Conservation (phyloP, 2,329 filamentous ascomycete species). For the Phialophora chinensis region DNA sequence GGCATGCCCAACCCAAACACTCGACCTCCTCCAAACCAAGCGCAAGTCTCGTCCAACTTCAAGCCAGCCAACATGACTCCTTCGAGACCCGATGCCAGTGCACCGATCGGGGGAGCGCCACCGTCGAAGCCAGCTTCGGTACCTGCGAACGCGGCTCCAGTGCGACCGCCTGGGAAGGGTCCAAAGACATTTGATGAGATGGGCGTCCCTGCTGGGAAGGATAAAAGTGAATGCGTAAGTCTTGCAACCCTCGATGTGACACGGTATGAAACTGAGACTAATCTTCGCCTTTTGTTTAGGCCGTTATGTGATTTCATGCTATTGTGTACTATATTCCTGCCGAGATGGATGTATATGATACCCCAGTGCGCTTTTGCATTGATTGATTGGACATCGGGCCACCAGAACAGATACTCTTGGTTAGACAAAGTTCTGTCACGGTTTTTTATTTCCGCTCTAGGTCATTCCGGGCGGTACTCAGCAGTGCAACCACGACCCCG, state of each 20-base stretch:
- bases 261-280: neutral
- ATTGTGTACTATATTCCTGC: neutral
- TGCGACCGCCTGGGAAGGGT: constrained; percentile 64
- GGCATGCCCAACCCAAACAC: constrained; percentile 20
- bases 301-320: constrained; percentile 18
- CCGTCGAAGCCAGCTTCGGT: constrained; percentile 49
- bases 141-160: constrained; percentile 38
- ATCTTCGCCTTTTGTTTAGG: neutral
- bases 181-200: constrained; percentile 98
- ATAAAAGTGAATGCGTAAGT: constrained; percentile 88
- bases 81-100: constrained; percentile 30
- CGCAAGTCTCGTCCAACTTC: constrained; percentile 24
- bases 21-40: constrained; percentile 18
- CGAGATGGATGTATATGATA: constrained; percentile 13
- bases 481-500: neutral
- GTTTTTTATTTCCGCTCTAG: neutral
- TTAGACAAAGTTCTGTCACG: neutral
- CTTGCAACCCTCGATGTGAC: neutral
- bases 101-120: constrained; percentile 36
- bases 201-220: constrained; percentile 85
- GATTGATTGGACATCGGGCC: neutral
- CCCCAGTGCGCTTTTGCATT: neutral
- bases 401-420: neutral
- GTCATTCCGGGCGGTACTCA: neutral
- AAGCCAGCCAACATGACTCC: constrained; percentile 34